phyloP scores from a whole-genome alignment of 2,329 filamentous ascomycete species.

The Phialocephala sp. region DNA sequence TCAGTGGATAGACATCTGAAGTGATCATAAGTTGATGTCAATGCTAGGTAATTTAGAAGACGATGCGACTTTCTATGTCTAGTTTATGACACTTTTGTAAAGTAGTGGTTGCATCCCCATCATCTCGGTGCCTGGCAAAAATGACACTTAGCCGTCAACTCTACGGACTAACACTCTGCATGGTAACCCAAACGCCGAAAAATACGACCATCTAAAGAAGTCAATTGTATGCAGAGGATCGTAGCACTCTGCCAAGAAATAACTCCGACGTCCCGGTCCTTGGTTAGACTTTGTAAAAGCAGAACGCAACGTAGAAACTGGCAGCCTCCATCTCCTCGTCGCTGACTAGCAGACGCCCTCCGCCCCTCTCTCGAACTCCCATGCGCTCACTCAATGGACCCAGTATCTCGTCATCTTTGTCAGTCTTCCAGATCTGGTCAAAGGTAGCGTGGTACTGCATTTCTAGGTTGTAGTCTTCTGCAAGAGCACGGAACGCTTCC shows the following conservation, averaged over 20 bases:
- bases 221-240: background rate
- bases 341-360: constrained; percentile 70
- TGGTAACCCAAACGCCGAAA: background rate
- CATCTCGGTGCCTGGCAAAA: background rate
- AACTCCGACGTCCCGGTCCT: background rate
- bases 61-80: background rate
- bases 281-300: constrained; percentile 88
- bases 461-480: constrained; percentile 96
- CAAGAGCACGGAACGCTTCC: constrained; percentile 94
- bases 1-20: no score
- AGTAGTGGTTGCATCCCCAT: background rate
- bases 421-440: constrained; percentile 86
- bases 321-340: constrained; percentile 92
- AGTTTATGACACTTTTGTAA: background rate
- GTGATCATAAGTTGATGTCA: background rate
- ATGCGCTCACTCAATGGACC: constrained; percentile 93
- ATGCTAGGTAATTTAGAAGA: background rate
- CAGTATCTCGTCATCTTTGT: constrained; percentile 83
- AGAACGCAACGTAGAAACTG: constrained; percentile 91
- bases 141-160: background rate
- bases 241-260: background rate
- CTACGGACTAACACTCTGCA: background rate
- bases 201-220: background rate
- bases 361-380: constrained; percentile 79
- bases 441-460: constrained; percentile 93